Evolutionary conservation across 2,329 filamentous ascomycete species (phyloP), one percentile per base, ranked within the genome.

Genomic region (Verticillium klebahnii): DNA sequence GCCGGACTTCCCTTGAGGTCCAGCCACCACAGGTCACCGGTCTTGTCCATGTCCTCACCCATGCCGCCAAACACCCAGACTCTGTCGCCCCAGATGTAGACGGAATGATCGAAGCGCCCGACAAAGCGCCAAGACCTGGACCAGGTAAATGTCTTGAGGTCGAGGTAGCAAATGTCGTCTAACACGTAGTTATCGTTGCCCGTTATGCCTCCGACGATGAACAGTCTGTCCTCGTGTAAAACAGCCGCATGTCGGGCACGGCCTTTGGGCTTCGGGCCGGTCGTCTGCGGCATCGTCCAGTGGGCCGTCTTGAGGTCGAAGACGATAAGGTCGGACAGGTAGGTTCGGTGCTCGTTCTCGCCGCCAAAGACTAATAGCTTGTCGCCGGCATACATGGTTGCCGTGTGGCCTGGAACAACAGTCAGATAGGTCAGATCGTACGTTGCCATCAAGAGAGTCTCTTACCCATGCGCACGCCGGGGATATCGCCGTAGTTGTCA

Each of bases 401-500:
- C 93, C 55, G 95, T 98, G 73, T 99, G 95, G 36, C 93, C 92
- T 96, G 69, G 29, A 57, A 67, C 40, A 61, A 40, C 37, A 5
- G 40, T 55, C 17, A 37, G 58, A 31, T 25, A 11, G 23, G 19
- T 3, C 15, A 2, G 7, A 4, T 52, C n/a, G 45, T 4, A 19
- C 56, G 8, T 17, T 3, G 39, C 37, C 19, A 40, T 19, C 9
- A 12, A 14, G 29, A 23, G 54, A n/a, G 40, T 6, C 5, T 67
- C 83, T 68, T 82, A 92, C 93, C 94, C 95, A 98, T 98, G 67
- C 94, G 88, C 58, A 98, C 94, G 15, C 94, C 94, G 5, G 94
- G 94, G 67, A 98, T 98, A 76, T 98, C 94, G 37, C 95, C 95
- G 79, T 97, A 99, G 76, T 99, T 99, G 77, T 98, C 95, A 23